phyloP scores from a whole-genome alignment of 306 rosid genomes.

The Gastrolobium bilobum region DNA sequence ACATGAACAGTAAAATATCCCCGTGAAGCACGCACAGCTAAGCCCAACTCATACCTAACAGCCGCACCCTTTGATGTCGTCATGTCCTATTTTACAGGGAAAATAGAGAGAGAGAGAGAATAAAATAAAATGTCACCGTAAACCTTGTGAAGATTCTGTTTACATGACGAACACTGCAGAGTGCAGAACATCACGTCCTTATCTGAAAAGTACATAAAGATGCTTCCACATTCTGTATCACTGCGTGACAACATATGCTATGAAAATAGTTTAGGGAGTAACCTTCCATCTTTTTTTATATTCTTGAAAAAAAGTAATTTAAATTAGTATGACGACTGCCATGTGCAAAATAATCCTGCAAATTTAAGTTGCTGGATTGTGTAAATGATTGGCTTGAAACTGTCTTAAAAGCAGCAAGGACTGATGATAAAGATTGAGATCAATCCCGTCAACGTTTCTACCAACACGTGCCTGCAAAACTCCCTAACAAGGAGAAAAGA shows the following conservation, averaged over 20 bases:
- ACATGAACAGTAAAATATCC: conserved; percentile 42
- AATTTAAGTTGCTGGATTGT: conserved; percentile 50
- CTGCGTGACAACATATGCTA: conserved; percentile 13
- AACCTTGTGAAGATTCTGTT: conserved; percentile 41
- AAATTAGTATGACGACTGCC: conserved; percentile 16
- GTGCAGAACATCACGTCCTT: conserved; percentile 15
- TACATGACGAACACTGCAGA: background rate
- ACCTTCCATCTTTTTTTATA: conserved; percentile 37
- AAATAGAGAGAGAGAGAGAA: background rate
- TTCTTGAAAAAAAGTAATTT: background rate
- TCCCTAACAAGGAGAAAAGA: conserved; percentile 63
- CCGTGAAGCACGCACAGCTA: conserved; percentile 39
- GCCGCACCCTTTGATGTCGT: conserved; percentile 19
- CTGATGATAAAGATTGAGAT: conserved; percentile 84
- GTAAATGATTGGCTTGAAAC: conserved; percentile 74
- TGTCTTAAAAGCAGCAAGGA: conserved; percentile 74
- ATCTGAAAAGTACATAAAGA: background rate
- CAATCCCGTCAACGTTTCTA: conserved; percentile 91
- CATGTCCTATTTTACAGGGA: conserved; percentile 42
- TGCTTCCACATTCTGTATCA: conserved; percentile 23
- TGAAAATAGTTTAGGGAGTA: conserved; percentile 7
- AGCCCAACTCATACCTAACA: conserved; percentile 42
- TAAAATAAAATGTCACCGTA: conserved; percentile 22
- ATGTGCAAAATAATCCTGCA: conserved; percentile 24
- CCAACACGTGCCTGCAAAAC: conserved; percentile 82